Percentiles rank a stretch among this genome's conserved stretches.
Conservation (phyloP, 192 early-diverging fungal genomes). For the Borealophlyctis nickersoniae region DNA sequence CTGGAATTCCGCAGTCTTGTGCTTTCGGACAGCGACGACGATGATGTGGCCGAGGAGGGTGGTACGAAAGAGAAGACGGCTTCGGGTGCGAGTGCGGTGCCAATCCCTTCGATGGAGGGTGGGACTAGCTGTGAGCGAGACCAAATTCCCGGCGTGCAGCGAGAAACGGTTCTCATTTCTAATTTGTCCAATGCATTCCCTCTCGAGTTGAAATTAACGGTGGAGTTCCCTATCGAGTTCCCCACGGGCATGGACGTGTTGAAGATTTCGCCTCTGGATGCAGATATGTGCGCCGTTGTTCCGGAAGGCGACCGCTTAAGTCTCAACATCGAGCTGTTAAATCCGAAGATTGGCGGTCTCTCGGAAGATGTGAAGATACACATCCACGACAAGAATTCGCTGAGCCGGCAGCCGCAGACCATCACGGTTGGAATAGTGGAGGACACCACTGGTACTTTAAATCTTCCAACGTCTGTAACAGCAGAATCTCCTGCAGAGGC, state of each 20-base stretch:
- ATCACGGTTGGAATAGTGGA: slow-evolving; percentile 66
- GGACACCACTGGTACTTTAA: slow-evolving; percentile 25
- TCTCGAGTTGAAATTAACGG: slow-evolving; percentile 61
- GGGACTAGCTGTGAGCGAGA: too few species aligned
- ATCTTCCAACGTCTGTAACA: background rate
- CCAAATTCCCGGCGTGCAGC: slow-evolving; percentile 36
- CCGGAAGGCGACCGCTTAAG: slow-evolving; percentile 55
- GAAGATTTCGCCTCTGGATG: slow-evolving; percentile 54
- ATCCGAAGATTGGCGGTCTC: slow-evolving; percentile 58
- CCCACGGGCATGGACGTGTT: slow-evolving; percentile 55
- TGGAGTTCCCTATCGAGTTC: slow-evolving; percentile 78
- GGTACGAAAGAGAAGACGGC: too few species aligned
- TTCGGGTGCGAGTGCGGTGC: too few species aligned
- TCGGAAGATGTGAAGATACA: slow-evolving; percentile 76
- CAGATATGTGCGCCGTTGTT: slow-evolving; percentile 55
- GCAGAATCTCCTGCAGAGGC: background rate
- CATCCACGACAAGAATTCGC: slow-evolving; percentile 66
- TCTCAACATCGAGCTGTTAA: slow-evolving; percentile 57
- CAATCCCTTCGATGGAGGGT: too few species aligned
- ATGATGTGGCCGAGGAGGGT: slow-evolving; percentile 24
- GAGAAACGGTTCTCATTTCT: slow-evolving; percentile 48
- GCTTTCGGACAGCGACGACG: slow-evolving; percentile 58
- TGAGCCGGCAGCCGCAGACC: slow-evolving; percentile 56
- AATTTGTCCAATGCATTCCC: slow-evolving; percentile 66
- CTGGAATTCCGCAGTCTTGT: slow-evolving; percentile 65